Evolutionary conservation across 83 land plant genomes (phyloP), one percentile per base, ranked within the genome.

Genomic region (Picea abies): DNA sequence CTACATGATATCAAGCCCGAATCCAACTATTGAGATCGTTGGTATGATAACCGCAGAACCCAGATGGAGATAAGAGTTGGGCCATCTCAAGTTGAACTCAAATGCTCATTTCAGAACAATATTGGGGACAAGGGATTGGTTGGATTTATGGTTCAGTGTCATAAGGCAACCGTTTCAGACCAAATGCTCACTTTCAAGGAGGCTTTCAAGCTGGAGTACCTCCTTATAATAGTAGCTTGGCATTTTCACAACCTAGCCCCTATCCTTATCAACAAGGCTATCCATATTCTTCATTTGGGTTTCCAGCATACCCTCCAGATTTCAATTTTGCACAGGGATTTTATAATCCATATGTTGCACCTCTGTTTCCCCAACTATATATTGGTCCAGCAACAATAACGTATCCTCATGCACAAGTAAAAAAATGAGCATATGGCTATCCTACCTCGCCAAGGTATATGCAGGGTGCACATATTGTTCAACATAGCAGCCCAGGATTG

Each of bases 291-390:
- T 63, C 79, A 78, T 78, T 56, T 26, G 63, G 79, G 79, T 78
- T 35, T 23, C 32, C 79, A n/a, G 15, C 79, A 10, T 76, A 76
- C 47, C 60, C 79, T 2, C 60, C 79, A 76, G 79, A 76, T 58
- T 76, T 52, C 61, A 76, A 52, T 76, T 76, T 76, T 52, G 79
- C 79, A 20, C 79, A 76, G 79, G 79, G 79, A n/a, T 76, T 49
- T 56, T 76, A 76, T 52, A 76, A 76, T 76, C 79, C 79, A 56
- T 76, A 76, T 76, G 79, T 14, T 44, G 79, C 60, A 47, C 4
- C 79, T n/a, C 79, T 52, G 12, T 76, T 52, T 76, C 61, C 79
- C 6, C 79, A 76, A 56, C 29, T 76, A 76, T 76, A 76, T 52
- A 58, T 58, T 49, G 61, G 79, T 44, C 79, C 61, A 76, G 25